A percentile compares a stretch with the other conserved stretches of the same genome.
phyloP scores from a whole-genome alignment of 768 basidiomycete species.

The Lanmaoa pseudosensibilis region DNA sequence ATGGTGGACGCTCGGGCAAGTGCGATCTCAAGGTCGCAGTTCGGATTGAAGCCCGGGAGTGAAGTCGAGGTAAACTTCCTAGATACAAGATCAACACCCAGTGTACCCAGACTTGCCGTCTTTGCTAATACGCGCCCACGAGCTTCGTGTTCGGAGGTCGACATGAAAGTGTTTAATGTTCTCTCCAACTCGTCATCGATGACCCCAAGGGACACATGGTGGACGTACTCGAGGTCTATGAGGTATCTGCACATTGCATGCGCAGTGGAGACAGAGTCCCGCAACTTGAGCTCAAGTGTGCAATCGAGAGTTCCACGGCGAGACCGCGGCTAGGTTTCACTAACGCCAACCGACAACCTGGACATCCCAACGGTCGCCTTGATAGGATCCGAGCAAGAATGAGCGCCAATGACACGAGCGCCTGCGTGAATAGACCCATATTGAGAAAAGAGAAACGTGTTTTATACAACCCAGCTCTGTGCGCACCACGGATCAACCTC shows the following conservation, averaged over 20 bases:
- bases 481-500: not conserved
- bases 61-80: constrained; percentile 7
- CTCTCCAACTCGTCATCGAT: not conserved
- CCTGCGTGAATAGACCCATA: not conserved
- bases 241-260: not conserved
- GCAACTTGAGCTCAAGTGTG: no score
- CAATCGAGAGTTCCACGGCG: not conserved
- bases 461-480: not conserved
- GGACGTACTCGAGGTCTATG: constrained; percentile 18
- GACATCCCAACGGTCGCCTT: not conserved
- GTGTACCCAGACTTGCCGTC: no score
- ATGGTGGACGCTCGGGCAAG: not conserved
- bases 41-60: constrained; percentile 8
- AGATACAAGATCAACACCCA: no score
- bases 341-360: not conserved
- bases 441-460: not conserved
- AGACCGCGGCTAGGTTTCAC: not conserved
- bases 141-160: no score
- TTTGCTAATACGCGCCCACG: no score
- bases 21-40: constrained; percentile 4
- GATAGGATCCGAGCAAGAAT: not conserved
- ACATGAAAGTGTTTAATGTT: not conserved
- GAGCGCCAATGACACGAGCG: not conserved
- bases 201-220: not conserved
- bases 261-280: not conserved